These are phyloP conservation scores for Alopecurus myosuroides DNA, from an alignment of 176 grass and related monocot species.

Conservation along the genomic window DNA sequence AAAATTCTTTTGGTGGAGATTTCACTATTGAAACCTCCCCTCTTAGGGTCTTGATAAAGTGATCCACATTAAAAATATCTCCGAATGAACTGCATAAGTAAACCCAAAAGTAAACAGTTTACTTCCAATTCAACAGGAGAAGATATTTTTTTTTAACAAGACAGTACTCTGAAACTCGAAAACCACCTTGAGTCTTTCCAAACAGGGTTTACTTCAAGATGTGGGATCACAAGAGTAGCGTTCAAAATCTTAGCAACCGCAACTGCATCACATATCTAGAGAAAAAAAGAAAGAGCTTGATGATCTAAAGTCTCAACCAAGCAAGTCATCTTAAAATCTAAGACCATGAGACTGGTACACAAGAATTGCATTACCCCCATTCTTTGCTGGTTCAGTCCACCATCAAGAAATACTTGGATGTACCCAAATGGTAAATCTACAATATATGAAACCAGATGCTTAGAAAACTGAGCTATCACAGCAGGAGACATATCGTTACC, in stretches of 20 bases:
- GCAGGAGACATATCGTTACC: not conserved
- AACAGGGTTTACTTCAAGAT: slow-evolving; percentile 96
- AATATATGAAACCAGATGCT: slow-evolving; percentile 4
- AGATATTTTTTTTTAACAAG: not conserved
- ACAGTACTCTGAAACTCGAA: not conserved
- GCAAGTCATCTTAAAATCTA: slow-evolving; percentile 16
- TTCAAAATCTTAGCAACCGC: slow-evolving; percentile 95
- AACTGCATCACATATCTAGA: slow-evolving; percentile 96
- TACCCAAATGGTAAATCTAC: slow-evolving; percentile 60
- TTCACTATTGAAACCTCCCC: slow-evolving; percentile 66
- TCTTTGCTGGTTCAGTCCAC: slow-evolving; percentile 93
- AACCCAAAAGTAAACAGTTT: not conserved
- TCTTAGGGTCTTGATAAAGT: slow-evolving; percentile 71
- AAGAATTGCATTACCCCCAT: slow-evolving; percentile 68
- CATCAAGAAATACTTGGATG: slow-evolving; percentile 98
- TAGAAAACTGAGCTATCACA: not conserved
- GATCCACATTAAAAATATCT: slow-evolving; percentile 83
- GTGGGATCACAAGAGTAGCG: slow-evolving; percentile 83
- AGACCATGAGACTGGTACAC: not conserved
- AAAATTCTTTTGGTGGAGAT: slow-evolving; percentile 66
- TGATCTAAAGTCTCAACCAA: not conserved
- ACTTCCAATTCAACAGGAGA: slow-evolving; percentile 12
- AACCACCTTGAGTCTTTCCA: slow-evolving; percentile 90
- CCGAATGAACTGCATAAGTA: slow-evolving; percentile 67
- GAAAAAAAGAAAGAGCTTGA: slow-evolving; percentile 13